phyloP scores from a whole-genome alignment of 2,329 filamentous ascomycete genomes.

The Fonsecaea pedrosoi region DNA sequence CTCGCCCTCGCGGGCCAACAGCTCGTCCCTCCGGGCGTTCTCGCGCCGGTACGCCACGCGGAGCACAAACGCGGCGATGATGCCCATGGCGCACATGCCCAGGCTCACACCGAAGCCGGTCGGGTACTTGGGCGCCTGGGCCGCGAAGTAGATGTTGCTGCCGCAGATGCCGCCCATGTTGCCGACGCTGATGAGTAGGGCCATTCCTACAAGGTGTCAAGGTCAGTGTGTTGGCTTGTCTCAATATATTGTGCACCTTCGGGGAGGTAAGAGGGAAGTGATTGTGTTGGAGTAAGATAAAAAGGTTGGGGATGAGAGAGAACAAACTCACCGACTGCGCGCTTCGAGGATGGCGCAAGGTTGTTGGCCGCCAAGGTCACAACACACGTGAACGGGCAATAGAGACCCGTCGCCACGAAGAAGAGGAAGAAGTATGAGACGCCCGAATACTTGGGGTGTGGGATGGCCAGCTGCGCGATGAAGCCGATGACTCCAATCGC shows the following conservation, averaged over 20 bases:
- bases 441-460: slow-evolving; percentile 53
- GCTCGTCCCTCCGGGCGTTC: slow-evolving; percentile 28
- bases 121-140: slow-evolving; percentile 46
- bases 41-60: slow-evolving; percentile 36
- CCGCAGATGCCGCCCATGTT: slow-evolving; percentile 46
- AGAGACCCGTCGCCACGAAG: slow-evolving; percentile 68
- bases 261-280: too few species aligned
- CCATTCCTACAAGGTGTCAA: slow-evolving; percentile 46
- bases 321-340: slow-evolving; percentile 60
- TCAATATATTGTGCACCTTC: neutral
- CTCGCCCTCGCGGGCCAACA: slow-evolving; percentile 35
- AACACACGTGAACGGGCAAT: slow-evolving; percentile 62
- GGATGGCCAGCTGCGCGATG: slow-evolving; percentile 63
- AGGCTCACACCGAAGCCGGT: slow-evolving; percentile 48
- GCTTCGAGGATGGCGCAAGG: slow-evolving; percentile 72
- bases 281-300: neutral
- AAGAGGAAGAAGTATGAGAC: slow-evolving; percentile 42
- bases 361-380: slow-evolving; percentile 75
- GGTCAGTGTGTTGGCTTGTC: neutral
- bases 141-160: slow-evolving; percentile 49
- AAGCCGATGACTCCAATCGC: slow-evolving; percentile 66
- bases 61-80: slow-evolving; percentile 54
- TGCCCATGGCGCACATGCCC: slow-evolving; percentile 50
- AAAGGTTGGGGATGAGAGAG: neutral
- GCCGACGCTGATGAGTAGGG: slow-evolving; percentile 53